Conservation (phyloP, 345 rosid genomes). For the Sisymbrium altissimum region DNA sequence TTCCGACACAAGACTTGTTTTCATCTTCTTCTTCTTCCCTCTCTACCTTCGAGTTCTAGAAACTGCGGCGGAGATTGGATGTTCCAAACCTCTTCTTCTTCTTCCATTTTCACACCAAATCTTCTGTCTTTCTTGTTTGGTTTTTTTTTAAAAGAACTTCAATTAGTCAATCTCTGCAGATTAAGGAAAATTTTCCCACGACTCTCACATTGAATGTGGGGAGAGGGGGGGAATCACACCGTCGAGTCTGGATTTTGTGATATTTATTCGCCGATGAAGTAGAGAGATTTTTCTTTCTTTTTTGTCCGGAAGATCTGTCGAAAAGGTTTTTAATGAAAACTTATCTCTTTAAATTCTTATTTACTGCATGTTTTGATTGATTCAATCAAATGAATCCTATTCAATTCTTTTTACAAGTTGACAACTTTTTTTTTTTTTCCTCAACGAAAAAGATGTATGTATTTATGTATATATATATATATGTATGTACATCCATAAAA, state of each 20-base stretch:
- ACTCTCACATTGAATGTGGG: constrained; percentile 37
- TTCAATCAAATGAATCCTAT: constrained; percentile 7
- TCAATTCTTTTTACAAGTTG: constrained; percentile 26
- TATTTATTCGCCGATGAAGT: constrained; percentile 52
- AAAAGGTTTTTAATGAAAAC: constrained; percentile 11
- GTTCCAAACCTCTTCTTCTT: constrained; percentile 21
- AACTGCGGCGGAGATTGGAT: constrained; percentile 43
- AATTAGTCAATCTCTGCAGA: constrained; percentile 17
- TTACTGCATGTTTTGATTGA: constrained; percentile 33
- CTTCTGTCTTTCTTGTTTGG: background rate
- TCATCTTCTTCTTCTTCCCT: constrained; percentile 4
- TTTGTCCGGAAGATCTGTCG: constrained; percentile 43
- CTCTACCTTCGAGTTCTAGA: constrained; percentile 40
- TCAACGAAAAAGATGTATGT: background rate
- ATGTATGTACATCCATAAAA: background rate
- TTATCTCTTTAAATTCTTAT: background rate
- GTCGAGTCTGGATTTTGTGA: constrained; percentile 26
- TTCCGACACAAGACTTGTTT: constrained; percentile 58
- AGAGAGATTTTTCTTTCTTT: too few species aligned
- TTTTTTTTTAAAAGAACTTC: background rate
- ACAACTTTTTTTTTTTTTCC: constrained; percentile 1
- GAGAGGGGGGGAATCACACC: constrained; percentile 7
- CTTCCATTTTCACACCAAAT: constrained; percentile 23
- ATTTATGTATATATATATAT: too few species aligned
- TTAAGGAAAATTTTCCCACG: background rate